Conservation (phyloP, 148 eudicot species). For the Heliamphora exappendiculata region DNA sequence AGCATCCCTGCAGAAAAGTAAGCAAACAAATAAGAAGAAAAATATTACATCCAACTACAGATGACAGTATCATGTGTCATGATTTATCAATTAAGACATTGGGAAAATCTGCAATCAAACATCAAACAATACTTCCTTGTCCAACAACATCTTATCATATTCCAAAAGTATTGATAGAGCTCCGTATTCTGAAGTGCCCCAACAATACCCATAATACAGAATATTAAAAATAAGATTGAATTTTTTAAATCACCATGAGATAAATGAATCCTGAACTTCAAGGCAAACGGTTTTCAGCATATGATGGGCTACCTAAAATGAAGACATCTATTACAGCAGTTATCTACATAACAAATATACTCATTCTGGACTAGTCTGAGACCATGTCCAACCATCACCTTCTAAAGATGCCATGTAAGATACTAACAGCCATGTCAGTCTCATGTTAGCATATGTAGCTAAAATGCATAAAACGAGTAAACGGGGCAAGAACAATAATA, state of each 20-base stretch:
- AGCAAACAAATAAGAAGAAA: constrained; percentile 6
- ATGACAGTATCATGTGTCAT: neutral
- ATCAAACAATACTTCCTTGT: neutral
- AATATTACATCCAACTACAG: neutral
- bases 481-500: too few species aligned
- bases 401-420: too few species aligned
- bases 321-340: neutral
- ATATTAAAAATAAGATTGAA: neutral
- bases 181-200: neutral
- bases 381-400: too few species aligned
- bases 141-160: neutral
- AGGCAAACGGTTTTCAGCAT: neutral
- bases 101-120: neutral
- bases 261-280: neutral
- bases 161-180: neutral
- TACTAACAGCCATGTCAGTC: too few species aligned
- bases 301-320: neutral
- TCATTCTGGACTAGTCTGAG: neutral
- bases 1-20: constrained; percentile 54
- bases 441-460: too few species aligned
- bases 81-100: neutral
- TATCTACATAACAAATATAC: neutral
- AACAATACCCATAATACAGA: neutral
- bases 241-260: neutral
- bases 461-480: too few species aligned